Evolutionary conservation across 2,329 filamentous ascomycete genomes (phyloP).

Genomic region (Cadophora sp.): DNA sequence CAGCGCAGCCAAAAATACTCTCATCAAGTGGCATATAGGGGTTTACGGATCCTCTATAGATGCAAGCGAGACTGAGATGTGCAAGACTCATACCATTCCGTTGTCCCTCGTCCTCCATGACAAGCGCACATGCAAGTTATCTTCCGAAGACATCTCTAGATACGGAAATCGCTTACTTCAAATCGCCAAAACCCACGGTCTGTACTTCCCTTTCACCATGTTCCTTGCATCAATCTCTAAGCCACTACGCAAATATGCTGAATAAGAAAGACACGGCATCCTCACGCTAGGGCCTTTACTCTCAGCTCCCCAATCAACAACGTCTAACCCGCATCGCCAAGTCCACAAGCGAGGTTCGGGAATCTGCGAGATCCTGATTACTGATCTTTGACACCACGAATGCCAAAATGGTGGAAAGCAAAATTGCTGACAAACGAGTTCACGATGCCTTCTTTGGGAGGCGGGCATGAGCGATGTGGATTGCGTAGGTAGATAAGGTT

Average conservation of each 20-base stretch:
- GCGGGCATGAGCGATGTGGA: neutral
- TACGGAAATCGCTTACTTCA: neutral
- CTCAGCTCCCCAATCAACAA: neutral
- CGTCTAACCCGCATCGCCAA: slow-evolving; percentile 3
- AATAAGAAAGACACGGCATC: neutral
- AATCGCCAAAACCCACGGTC: neutral
- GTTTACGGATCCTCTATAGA: no score
- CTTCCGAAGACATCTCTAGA: neutral
- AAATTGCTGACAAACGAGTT: neutral
- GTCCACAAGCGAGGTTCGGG: neutral
- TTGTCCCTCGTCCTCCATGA: no score
- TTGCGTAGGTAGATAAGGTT: neutral
- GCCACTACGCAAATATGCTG: neutral
- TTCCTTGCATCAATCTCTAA: neutral
- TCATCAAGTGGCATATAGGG: no score
- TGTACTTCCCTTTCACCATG: neutral
- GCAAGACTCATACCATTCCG: no score
- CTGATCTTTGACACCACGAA: neutral
- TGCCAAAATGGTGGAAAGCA: neutral
- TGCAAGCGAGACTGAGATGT: no score
- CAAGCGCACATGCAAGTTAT: no score
- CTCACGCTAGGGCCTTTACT: neutral
- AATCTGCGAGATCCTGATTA: neutral
- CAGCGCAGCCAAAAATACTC: no score
- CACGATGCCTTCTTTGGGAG: slow-evolving; percentile 3